Evolutionary conservation across 2,329 filamentous ascomycete species (phyloP).

Genomic region (Juglanconis oblonga): DNA sequence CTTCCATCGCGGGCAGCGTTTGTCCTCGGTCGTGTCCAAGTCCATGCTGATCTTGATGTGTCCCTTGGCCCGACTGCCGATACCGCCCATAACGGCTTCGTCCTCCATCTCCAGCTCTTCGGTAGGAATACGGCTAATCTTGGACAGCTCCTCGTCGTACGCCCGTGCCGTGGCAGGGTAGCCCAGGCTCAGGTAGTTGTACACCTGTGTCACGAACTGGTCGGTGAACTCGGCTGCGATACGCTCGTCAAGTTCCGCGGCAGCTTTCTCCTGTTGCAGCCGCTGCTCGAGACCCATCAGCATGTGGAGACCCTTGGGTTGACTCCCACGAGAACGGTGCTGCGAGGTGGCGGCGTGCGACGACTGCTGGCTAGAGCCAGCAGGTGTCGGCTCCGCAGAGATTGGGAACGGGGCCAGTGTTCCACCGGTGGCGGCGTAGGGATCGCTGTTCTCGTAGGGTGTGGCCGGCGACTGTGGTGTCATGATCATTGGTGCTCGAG

Average conservation of each 20-base stretch:
- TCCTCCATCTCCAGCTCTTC: constrained; percentile 72
- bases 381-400: constrained; percentile 37
- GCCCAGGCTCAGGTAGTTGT: constrained; percentile 92
- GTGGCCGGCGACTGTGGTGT: constrained; percentile 45
- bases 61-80: constrained; percentile 55
- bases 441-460: constrained; percentile 34
- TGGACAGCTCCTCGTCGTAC: constrained; percentile 82
- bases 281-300: constrained; percentile 51
- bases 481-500: constrained; percentile 43
- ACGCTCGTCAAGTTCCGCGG: constrained; percentile 49
- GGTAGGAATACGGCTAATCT: constrained; percentile 70
- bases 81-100: constrained; percentile 43
- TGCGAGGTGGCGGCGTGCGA: constrained; percentile 2
- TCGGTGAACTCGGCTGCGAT: constrained; percentile 72
- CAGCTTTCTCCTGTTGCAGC: constrained; percentile 46
- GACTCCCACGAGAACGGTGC: constrained; percentile 18
- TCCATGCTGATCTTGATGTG: constrained; percentile 69
- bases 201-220: constrained; percentile 88
- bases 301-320: constrained; percentile 45
- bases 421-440: constrained; percentile 40
- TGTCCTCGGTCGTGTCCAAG: constrained; percentile 39
- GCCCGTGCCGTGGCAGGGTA: constrained; percentile 81
- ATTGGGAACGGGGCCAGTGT: constrained; percentile 27
- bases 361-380: neutral
- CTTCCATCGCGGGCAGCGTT: constrained; percentile 71